Evolutionary conservation across 169 alveolate genomes (phyloP), one percentile per base, ranked within the genome.

Genomic region (Eimeria acervulina): DNA sequence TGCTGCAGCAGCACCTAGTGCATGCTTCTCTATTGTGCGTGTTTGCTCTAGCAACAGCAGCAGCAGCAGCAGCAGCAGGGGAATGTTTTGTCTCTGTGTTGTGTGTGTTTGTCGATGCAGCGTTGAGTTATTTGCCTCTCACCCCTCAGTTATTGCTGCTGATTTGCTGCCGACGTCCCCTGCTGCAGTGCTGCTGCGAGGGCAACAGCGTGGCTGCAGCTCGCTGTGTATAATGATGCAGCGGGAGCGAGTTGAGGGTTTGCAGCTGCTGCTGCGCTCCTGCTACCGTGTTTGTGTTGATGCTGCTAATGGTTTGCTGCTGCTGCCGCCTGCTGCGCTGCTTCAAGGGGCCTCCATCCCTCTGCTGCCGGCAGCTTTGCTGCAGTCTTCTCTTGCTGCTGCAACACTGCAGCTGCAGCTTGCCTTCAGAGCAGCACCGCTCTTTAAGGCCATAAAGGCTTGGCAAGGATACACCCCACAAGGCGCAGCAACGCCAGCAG

Each of bases 141-240:
- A 90, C 40, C 88, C 95, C 2, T 90, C 95, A 0, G 61, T 90
- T 55, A 61, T 90, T 8, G 26, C 89, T 26, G 95, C 89, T 15
- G 85, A 74, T 17, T 44, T 44, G 85, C 85, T 52, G 26, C 85
- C 38, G 52, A 52, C 59, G 7, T 52, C 85, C 33, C 85, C 85
- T 17, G 80, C 80, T 26, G 13, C 68, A 55, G 85, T 74, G 59
- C 85, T 44, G 28, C 59, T 74, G 59, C 10, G 12, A 52, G 44
- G 55, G 21, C 85, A 33, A 52, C 85, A 33, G 85, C 85, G 85
- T 13, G 85, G 85, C 85, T 74, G 85, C 33, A 52, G 59, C 23
- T 23, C 85, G 12, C 21, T 36, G 21, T 74, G 85, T 44, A 52
- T 74, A 17, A 17, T 74, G 15, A 19, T 44, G 85, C 52, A 0